phyloP scores from a whole-genome alignment of 352 stramenopile species.

The Pythium brachiatum region DNA sequence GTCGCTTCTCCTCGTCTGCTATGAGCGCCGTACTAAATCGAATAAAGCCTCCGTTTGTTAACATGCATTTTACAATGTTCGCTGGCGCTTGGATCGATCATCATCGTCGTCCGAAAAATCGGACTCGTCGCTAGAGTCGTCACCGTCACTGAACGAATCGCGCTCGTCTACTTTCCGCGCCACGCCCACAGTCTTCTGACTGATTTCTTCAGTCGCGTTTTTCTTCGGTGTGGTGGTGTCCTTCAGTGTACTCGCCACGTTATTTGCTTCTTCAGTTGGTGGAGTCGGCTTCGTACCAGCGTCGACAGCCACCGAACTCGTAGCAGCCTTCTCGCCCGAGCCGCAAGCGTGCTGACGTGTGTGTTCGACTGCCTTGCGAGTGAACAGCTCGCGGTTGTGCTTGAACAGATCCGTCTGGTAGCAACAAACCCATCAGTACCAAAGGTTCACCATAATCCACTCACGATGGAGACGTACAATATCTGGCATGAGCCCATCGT shows the following conservation, averaged over 20 bases:
- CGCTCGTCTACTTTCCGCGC: conserved; percentile 3
- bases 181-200: neutral
- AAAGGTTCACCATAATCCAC: neutral
- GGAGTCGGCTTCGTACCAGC: neutral
- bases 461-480: conserved; percentile 41
- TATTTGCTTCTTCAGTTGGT: neutral
- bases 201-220: neutral
- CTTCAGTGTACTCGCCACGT: neutral
- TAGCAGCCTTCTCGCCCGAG: neutral
- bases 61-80: neutral
- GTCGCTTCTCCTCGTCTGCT: neutral
- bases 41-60: neutral
- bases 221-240: neutral
- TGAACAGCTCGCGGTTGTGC: conserved; percentile 72
- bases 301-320: too few relatives aligned
- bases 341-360: conserved; percentile 47
- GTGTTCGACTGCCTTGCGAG: conserved; percentile 58
- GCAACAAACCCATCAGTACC: neutral
- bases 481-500: conserved; percentile 90
- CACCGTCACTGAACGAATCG: conserved; percentile 23
- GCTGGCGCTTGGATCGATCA: conserved; percentile 2
- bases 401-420: conserved; percentile 76
- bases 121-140: conserved; percentile 45
- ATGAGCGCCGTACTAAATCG: neutral
- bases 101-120: conserved; percentile 26